These are phyloP conservation scores for Cystofilobasidium ferigula DNA, from an alignment of 768 basidiomycete species.

Conservation along the genomic window DNA sequence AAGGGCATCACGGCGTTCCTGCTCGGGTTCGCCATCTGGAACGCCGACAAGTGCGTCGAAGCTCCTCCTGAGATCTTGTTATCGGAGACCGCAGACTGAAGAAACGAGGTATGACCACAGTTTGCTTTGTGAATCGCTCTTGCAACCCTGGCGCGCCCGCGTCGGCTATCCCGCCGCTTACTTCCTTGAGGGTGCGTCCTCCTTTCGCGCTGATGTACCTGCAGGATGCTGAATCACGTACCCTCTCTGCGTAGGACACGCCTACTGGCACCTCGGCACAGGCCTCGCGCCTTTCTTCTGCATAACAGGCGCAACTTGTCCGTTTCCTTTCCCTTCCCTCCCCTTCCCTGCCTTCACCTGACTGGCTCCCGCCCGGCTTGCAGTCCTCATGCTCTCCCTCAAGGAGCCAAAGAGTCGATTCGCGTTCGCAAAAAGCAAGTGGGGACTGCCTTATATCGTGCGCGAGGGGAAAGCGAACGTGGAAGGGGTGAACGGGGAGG, in stretches of 20 bases:
- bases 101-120: neutral
- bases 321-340: too few species aligned
- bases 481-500: neutral
- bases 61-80: too few species aligned
- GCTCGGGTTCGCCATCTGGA: constrained; percentile 11
- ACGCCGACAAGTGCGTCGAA: constrained; percentile 22
- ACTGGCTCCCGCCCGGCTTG: too few species aligned
- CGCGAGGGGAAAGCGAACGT: neutral
- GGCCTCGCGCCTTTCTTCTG: neutral
- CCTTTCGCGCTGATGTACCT: neutral
- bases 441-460: neutral
- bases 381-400: neutral
- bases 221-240: neutral
- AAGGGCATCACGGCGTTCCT: neutral
- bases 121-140: neutral
- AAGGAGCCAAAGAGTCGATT: neutral
- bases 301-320: neutral
- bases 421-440: neutral
- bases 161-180: neutral
- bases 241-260: neutral
- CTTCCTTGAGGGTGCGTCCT: neutral
- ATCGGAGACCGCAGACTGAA: too few species aligned
- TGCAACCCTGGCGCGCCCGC: neutral
- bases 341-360: too few species aligned
- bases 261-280: neutral